Evolutionary conservation across 2,329 filamentous ascomycete species (phyloP).

Genomic region (Fusarium tuaranense): DNA sequence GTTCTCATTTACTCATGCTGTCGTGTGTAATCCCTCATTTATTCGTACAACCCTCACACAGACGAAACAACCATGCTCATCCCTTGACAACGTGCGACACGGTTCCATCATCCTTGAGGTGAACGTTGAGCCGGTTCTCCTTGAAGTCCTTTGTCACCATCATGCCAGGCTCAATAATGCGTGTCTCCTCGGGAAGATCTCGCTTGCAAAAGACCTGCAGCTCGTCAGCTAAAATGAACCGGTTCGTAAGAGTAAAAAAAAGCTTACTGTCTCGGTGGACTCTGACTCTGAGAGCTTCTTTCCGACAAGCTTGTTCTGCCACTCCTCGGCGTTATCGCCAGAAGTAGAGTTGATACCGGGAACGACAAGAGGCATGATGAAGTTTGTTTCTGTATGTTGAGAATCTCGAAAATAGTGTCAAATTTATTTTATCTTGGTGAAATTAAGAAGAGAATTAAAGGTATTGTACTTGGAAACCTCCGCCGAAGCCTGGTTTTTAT

Average conservation of each 20-base stretch:
- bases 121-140: conserved; percentile 68
- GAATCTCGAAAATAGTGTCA: neutral
- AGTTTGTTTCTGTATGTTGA: neutral
- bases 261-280: conserved; percentile 65
- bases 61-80: conserved; percentile 43
- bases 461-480: neutral
- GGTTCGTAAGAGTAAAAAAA: neutral
- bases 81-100: conserved; percentile 70
- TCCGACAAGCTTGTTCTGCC: conserved; percentile 72
- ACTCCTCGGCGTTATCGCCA: conserved; percentile 64
- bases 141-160: conserved; percentile 70
- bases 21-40: conserved; percentile 5
- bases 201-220: conserved; percentile 69
- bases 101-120: conserved; percentile 69
- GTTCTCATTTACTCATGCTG: conserved; percentile 17
- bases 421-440: neutral
- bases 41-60: conserved; percentile 29
- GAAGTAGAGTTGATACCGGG: conserved; percentile 66
- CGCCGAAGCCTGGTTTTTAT: neutral
- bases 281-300: conserved; percentile 68
- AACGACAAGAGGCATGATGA: conserved; percentile 74
- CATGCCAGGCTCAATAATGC: conserved; percentile 67
- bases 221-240: neutral
- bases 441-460: neutral
- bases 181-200: conserved; percentile 67